These are phyloP conservation scores for Lunularia cruciata DNA, from an alignment of 225 moss, liverwort and hornwort genomes.

Conservation along the genomic window DNA sequence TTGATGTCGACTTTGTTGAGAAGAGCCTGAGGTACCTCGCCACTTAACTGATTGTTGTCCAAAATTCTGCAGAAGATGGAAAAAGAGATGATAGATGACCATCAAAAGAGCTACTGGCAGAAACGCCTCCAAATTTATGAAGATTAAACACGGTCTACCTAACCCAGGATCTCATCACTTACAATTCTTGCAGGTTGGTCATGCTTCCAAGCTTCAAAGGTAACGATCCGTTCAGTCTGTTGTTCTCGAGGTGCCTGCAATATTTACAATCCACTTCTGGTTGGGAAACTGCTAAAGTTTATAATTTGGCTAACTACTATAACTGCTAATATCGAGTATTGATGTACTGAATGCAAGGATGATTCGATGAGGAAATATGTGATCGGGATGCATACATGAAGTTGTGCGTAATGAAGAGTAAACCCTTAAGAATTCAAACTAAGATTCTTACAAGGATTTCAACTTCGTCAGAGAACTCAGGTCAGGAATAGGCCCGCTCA, in stretches of 20 bases:
- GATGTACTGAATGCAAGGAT: no score
- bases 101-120: no score
- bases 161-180: background rate
- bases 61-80: background rate
- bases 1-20: background rate
- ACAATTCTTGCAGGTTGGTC: background rate
- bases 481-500: conserved; percentile 1
- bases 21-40: background rate
- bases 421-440: background rate
- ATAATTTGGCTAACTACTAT: no score
- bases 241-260: conserved; percentile 5
- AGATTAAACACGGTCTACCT: no score
- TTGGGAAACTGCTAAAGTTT: no score
- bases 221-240: background rate
- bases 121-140: no score
- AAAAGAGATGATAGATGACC: background rate
- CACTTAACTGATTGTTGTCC: conserved; percentile 12
- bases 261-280: background rate
- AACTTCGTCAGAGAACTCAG: conserved; percentile 16
- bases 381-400: no score
- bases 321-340: no score
- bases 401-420: no score
- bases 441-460: background rate
- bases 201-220: background rate
- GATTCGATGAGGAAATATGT: no score